phyloP scores from a whole-genome alignment of 164 flowering plant genomes.

The Nymphaea colorata region DNA sequence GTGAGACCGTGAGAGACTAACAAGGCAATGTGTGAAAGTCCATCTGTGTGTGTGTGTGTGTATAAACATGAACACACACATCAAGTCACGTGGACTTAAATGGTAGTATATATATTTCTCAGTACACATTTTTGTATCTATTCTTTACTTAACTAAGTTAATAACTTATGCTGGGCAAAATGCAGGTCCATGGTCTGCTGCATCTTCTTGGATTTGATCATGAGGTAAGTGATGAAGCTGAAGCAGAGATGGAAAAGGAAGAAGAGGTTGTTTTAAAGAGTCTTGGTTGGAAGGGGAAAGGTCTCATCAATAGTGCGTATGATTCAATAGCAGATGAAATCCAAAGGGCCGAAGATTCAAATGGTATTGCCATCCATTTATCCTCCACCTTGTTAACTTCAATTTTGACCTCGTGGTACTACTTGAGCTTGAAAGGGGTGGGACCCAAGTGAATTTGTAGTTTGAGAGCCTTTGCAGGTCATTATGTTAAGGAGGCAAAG shows the following conservation, averaged over 20 bases:
- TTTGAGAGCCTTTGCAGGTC: conserved; percentile 27
- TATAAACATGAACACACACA: no score
- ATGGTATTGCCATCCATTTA: conserved; percentile 36
- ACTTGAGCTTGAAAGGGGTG: not conserved
- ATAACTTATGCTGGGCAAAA: not conserved
- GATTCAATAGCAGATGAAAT: conserved; percentile 36
- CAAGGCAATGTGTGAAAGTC: no score
- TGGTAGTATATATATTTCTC: no score
- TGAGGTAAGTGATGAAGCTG: conserved; percentile 88
- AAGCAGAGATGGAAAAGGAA: conserved; percentile 83
- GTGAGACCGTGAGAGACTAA: no score
- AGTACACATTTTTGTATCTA: no score
- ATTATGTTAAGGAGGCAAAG: conserved; percentile 55
- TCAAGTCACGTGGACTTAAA: no score
- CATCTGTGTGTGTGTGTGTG: no score
- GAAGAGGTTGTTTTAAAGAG: conserved; percentile 66
- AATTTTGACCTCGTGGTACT: not conserved
- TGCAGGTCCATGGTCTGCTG: conserved; percentile 83
- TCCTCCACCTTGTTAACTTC: not conserved
- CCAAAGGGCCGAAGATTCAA: conserved; percentile 21
- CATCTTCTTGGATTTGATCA: conserved; percentile 96
- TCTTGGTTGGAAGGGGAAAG: conserved; percentile 93
- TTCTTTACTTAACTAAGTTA: no score
- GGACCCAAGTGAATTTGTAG: conserved; percentile 13
- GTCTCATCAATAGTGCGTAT: conserved; percentile 70